Base-by-base conservation (phyloP, 1,284 basidiomycete species). In the Vanrija sp. region DNA sequence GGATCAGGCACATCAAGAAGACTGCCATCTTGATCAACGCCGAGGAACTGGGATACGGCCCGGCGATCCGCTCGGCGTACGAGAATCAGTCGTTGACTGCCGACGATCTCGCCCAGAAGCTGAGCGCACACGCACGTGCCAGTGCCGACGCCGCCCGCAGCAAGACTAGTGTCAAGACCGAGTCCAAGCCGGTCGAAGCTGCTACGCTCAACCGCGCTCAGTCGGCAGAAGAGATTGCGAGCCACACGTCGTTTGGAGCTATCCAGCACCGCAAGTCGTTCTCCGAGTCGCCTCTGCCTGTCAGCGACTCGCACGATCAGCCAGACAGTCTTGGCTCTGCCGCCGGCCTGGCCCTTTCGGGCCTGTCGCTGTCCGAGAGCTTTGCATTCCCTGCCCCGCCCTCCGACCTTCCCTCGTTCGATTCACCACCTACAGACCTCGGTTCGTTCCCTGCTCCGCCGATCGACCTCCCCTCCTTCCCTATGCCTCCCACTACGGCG, bases 1-100 rank as follows among this genome's bases (percentile, higher is more conserved):
- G 65, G 64, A 61, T 69, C 45, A 55, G 61, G 19, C 69, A 71
- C 57, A 64, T 71, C 60, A 65, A 68, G 46, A 64, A 62, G 43
- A 65, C 64, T 16, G 62, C 65, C 14, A 60, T 62, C 23, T 58
- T 68, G 52, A 63, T 71, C 54, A 65, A 64, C 42, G 66, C 69
- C 38, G 69, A 71, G 51, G 53, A 61, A 19, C 49, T 66, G 21
- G 67, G 63, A 1, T 60, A 62, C 40, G 67, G 67, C 7, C 52
- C 45, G 8, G 67, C 64, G 1, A 64, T 69, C 15, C 60, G 64
- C 5, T 40, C 58, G 1, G 65, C 62, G 12, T 65, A 64, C 49
- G 56, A 59, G 16, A 49, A 55, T 7, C 54, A 55, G 26, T 38
- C 51, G 3, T 48, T 65, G 3, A 55, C 57, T 7, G 65, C 63